A percentile compares a stretch with the other conserved stretches of the same genome.
Conservation (phyloP, 1,284 basidiomycete genomes). For the Hypsizygus ulmarius region DNA sequence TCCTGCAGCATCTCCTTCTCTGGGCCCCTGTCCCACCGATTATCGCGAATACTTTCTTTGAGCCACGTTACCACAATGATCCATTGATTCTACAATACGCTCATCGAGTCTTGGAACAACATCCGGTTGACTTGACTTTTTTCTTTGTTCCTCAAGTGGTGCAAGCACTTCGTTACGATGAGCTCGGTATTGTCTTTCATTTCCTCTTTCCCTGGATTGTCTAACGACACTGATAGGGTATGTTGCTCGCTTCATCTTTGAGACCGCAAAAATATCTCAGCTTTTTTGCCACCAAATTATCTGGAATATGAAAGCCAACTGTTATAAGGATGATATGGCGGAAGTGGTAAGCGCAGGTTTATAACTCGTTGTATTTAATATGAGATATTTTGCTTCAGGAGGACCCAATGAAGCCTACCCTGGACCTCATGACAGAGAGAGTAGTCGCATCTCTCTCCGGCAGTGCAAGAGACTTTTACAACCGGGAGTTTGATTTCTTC, state of each 20-base stretch:
- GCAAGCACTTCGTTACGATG: conserved; percentile 89
- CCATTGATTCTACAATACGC: conserved; percentile 94
- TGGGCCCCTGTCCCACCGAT: conserved; percentile 92
- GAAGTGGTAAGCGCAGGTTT: conserved; percentile 62
- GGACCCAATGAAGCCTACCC: conserved; percentile 91
- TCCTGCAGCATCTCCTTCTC: conserved; percentile 71
- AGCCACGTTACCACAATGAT: conserved; percentile 80
- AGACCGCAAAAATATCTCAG: conserved; percentile 97
- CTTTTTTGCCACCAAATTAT: conserved; percentile 99
- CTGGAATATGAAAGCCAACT: conserved; percentile 99
- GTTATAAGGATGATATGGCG: conserved; percentile 86
- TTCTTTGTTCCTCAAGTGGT: conserved; percentile 99
- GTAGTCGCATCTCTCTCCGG: conserved; percentile 89
- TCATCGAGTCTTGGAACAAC: conserved; percentile 92
- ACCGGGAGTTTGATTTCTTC: conserved; percentile 96
- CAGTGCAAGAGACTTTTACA: conserved; percentile 90
- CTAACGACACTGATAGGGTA: conserved; percentile 61
- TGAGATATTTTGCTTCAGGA: conserved; percentile 46
- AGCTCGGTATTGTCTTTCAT: conserved; percentile 60
- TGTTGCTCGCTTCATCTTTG: conserved; percentile 94
- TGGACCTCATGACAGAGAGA: conserved; percentile 85
- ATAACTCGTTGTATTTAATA: background rate
- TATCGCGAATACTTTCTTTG: conserved; percentile 84
- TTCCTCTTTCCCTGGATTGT: too few species aligned
- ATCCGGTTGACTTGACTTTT: conserved; percentile 94